Evolutionary conservation across 2,329 filamentous ascomycete genomes (phyloP), one percentile per base, ranked within the genome.

Genomic region (Hymenoscyphus occultus): DNA sequence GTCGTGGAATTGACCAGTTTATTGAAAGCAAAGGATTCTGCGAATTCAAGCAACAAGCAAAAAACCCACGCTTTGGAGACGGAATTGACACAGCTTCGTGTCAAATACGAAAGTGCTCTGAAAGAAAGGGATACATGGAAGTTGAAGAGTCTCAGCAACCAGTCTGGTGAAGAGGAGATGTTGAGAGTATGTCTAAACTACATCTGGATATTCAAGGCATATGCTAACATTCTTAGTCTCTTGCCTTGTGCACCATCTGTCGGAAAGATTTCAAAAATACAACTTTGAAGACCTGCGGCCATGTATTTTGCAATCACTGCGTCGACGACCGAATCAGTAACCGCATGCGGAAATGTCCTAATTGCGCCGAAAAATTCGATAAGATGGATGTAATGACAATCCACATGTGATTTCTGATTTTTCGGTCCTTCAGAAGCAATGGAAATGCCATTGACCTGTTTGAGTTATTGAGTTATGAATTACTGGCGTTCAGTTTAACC

Each of bases 181-280:
- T 84, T 97, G 73, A 86, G 94, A 77, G 92, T 96, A 84, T 83
- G 91, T 59, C 76, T n/a, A 51, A 9, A 19, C 45, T 51, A 14
- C 40, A 5, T 69, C 74, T 75, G 42, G 51, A 39, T 35, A 48
- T 32, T 28, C 39, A 35, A 35, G 61, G 28, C 28, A 28, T 57
- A 62, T 70, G 66, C 79, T 82, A 73, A 82, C 74, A 22, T 60
- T 14, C 65, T 1, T 73, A 92, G 89, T 83, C 84, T 73, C 84
- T 95, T 77, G 90, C 91, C 39, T 86, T 96, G 61, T 99, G 95
- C 80, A 92, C 92, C 12, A 91, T 98, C 60, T 99, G 96, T 80
- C 91, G 92, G 71, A 90, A 87, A 74, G 92, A 94, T 71, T 93
- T 97, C 81, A 98, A 98, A 78, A 92, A 98, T 75, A 96, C 93